Conservation (phyloP, 345 rosid genomes). For the Capsella bursapastoris region DNA sequence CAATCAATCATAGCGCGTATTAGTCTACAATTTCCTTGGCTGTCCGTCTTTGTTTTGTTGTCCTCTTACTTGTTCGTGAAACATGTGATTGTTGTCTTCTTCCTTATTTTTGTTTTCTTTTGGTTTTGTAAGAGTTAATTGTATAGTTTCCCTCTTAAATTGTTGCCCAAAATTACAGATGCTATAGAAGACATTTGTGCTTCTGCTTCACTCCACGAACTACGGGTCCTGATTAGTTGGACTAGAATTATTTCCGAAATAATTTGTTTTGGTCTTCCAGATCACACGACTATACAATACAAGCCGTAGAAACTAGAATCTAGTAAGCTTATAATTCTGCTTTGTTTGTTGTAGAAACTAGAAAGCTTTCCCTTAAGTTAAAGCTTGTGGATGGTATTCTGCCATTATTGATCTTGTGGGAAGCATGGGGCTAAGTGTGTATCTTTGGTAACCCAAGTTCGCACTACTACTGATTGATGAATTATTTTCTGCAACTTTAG, state of each 20-base stretch:
- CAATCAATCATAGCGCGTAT: conserved; percentile 17
- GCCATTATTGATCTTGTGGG: too few species aligned
- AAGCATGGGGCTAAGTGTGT: too few species aligned
- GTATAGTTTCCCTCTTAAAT: conserved; percentile 27
- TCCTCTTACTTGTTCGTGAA: conserved; percentile 16
- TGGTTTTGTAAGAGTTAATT: conserved; percentile 32
- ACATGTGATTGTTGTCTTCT: conserved; percentile 10
- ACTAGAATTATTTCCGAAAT: not conserved
- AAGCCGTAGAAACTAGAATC: not conserved
- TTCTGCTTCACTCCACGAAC: conserved; percentile 1
- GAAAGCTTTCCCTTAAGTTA: too few species aligned
- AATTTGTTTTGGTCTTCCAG: not conserved
- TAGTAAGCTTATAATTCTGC: too few species aligned
- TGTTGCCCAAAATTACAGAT: not conserved
- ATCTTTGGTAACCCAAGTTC: too few species aligned
- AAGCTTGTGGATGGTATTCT: too few species aligned
- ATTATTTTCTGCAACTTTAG: too few species aligned
- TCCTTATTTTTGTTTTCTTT: not conserved
- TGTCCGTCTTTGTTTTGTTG: conserved; percentile 1
- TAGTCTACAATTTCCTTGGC: conserved; percentile 31
- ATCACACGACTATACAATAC: not conserved
- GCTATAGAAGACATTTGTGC: conserved; percentile 14
- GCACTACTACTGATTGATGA: too few species aligned
- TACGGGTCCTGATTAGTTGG: not conserved
- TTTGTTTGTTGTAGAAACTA: too few species aligned